Base-by-base conservation (phyloP, 768 basidiomycete species). In the Rhizopogon vinicolor region DNA sequence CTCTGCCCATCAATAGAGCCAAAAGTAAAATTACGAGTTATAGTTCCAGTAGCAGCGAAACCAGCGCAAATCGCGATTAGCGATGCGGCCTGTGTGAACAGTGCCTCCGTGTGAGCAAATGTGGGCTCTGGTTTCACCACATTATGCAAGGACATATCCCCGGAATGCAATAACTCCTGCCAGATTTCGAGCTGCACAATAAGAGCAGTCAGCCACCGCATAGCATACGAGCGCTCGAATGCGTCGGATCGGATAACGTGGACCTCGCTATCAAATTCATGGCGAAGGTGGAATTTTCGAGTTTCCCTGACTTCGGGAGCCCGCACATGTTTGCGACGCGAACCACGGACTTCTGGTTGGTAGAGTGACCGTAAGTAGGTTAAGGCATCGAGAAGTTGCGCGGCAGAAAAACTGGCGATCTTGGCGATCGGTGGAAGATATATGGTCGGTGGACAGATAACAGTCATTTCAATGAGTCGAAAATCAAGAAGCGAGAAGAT, bases 151-250 rank as follows among this genome's bases (percentile, higher is more conserved):
- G 29, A 18, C 8, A 37, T 14, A 0, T 39, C 16, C 3, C 28
- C 14, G 16, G 42, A 45, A 16, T 53, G 14, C 1, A 13, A 46
- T 16, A 45, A 45, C 19, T 49, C 50, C 8, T 60, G 58, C 40
- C 44, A 37, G 16, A 56, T 37, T 14, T 70, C 65, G 45, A 72
- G 65, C 52, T 74, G 73, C 5, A 75, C 68, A 29, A 93, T 71
- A 48, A 93, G 76, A 2, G 79, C 73, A 4, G 82, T 88, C 13
- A 93, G 75, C 92, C 92, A 95, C 55, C 78, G 80, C 3, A 91
- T 77, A 0, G 85, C 77, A 52, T 85, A 84, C 1, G 79, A 66
- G 8, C 86, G 79, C 68, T 94, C 92, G 65, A 87, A 93, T 1
- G 73, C 53, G 63, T 93, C 90, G 0, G 70, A 68, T 44, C 79